phyloP scores from a whole-genome alignment of 345 rosid species.

The Eucalyptus marginata region DNA sequence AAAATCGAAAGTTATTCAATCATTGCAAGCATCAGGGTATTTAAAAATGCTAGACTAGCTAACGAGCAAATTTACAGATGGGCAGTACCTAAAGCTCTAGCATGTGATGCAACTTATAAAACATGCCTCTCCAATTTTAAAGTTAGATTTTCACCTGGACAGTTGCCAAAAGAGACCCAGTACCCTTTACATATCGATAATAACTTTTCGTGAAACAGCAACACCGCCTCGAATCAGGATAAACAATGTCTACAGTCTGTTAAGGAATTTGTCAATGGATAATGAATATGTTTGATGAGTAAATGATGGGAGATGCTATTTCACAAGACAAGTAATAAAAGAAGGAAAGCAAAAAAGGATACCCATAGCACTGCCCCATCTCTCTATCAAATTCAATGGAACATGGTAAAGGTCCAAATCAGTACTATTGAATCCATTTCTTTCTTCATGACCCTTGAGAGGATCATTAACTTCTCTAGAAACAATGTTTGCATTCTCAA shows the following conservation, averaged over 20 bases:
- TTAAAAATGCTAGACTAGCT: background rate
- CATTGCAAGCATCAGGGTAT: background rate
- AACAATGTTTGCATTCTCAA: background rate
- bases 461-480: constrained; percentile 9
- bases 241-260: constrained; percentile 53
- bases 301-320: background rate
- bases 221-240: constrained; percentile 81
- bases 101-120: background rate
- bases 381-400: constrained; percentile 63
- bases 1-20: background rate
- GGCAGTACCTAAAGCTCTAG: background rate
- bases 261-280: constrained; percentile 4
- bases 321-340: background rate
- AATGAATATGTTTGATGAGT: background rate
- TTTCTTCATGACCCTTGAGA: constrained; percentile 14
- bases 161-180: constrained; percentile 90
- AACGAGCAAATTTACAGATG: background rate
- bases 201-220: constrained; percentile 98
- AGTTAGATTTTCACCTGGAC: constrained; percentile 32
- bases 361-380: constrained; percentile 99
- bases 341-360: constrained; percentile 23
- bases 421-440: constrained; percentile 2
- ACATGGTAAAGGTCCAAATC: constrained; percentile 44
- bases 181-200: constrained; percentile 86
- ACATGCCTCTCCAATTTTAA: background rate